Conservation (phyloP, 2,329 filamentous ascomycete species). For the Fusarium multiceps region DNA sequence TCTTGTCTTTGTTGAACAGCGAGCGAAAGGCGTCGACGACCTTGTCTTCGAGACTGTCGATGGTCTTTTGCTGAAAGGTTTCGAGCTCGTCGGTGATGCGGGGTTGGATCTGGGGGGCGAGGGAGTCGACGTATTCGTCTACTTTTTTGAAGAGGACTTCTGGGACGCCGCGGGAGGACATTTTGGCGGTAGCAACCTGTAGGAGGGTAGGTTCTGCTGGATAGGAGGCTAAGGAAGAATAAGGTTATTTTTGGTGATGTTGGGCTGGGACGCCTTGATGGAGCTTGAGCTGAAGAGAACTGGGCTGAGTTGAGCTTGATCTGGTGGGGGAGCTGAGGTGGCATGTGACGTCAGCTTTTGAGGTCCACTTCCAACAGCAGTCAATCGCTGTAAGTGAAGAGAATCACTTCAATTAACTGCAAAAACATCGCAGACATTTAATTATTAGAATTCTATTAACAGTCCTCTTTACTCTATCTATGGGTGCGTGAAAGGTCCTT, state of each 20-base stretch:
- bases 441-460: not conserved
- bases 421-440: not conserved
- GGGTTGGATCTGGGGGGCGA: slow-evolving; percentile 59
- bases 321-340: slow-evolving; percentile 20
- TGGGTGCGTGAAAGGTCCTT: not conserved
- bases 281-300: slow-evolving; percentile 6
- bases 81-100: slow-evolving; percentile 59
- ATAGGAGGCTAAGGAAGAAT: not conserved
- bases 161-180: slow-evolving; percentile 55
- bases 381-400: not conserved
- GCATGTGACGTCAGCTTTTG: slow-evolving; percentile 27
- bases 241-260: slow-evolving; percentile 23
- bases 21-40: slow-evolving; percentile 58
- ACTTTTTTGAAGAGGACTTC: slow-evolving; percentile 58
- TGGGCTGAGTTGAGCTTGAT: not conserved
- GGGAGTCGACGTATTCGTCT: slow-evolving; percentile 60
- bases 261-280: not conserved
- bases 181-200: slow-evolving; percentile 19
- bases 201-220: not conserved
- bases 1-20: slow-evolving; percentile 54
- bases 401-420: not conserved
- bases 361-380: slow-evolving; percentile 7
- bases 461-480: not conserved
- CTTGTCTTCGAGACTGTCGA: slow-evolving; percentile 58
- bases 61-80: slow-evolving; percentile 57